These are phyloP conservation scores for Steccherinum ochraceum DNA, from an alignment of 768 basidiomycete genomes.

Conservation along the genomic window DNA sequence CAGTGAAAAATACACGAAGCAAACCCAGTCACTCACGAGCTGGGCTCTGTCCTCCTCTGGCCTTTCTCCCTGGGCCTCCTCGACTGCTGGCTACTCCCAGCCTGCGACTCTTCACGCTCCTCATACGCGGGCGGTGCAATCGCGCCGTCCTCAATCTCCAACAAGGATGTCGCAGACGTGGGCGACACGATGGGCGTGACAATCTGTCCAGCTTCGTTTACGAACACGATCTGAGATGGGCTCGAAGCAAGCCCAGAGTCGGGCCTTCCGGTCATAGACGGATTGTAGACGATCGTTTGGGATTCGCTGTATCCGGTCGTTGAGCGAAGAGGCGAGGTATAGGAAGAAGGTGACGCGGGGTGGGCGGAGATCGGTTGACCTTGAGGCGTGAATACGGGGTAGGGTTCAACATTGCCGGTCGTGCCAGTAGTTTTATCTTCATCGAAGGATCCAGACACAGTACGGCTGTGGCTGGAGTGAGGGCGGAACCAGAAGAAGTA, in stretches of 20 bases:
- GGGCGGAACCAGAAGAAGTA: slow-evolving; percentile 6
- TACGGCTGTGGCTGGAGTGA: background rate
- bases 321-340: background rate
- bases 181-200: too few species aligned
- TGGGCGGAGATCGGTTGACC: too few species aligned
- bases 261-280: background rate
- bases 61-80: background rate
- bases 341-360: background rate
- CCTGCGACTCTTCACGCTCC: background rate
- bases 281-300: background rate
- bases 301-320: background rate
- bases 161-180: too few species aligned
- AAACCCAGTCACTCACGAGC: too few species aligned
- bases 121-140: background rate
- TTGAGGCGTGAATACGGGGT: too few species aligned
- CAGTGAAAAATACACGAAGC: too few species aligned
- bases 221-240: background rate
- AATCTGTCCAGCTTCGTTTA: background rate
- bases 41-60: too few species aligned
- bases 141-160: background rate
- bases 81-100: background rate
- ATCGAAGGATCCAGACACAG: background rate
- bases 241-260: background rate
- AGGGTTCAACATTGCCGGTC: background rate
- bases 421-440: background rate